Evolutionary conservation across 495 filamentous ascomycete species (phyloP), one percentile per base, ranked within the genome.

Genomic region (Apodospora peruviana): DNA sequence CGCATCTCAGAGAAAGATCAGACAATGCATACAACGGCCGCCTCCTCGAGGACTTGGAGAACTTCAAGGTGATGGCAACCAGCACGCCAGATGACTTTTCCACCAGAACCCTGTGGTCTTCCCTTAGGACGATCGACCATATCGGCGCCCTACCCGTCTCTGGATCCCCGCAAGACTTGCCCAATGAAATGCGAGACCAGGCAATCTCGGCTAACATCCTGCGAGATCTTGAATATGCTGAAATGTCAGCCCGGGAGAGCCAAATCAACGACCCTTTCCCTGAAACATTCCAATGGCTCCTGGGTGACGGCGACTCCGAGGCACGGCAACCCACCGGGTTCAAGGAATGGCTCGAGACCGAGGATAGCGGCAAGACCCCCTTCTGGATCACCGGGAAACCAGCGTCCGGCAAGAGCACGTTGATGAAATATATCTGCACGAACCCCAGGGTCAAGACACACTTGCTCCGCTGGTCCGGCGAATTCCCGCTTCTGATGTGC

Each of bases 351-450:
- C 27, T 46, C 21, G 25, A 19, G 20, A 17, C 27, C 2, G 14
- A 18, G 18, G 18, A 16, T 10, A 17, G 18, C 37, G 14, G 10
- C 14, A 24, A 2, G 11, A 37, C 14, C 1, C 14, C 25, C 27
- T 46, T 46, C 18, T 46, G 43, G 43, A 37, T 46, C 32, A 46
- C 27, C 9, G 43, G 43, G 9, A 37, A 35, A 16, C 27, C 43
- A 19, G 43, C 27, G n/a, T 36, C 24, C 11, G 43, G 43, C 20
- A 45, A 45, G 25, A 32, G 24, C 24, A 45, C 43, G 43, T 17
- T 45, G 24, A 45, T 45, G 43, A 45, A 45, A 24, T 45, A 25
- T 17, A 29, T 45, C 23, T 45, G 11, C 22, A 35, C 11, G 12
- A 5, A 45, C 43, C 2, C 3, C 1, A 5, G n/a, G 7, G 11